A percentile compares a stretch with the other conserved stretches of the same genome.
Evolutionary conservation across 352 stramenopile species (phyloP).

Genomic region (Phytophthora chlamydospora): DNA sequence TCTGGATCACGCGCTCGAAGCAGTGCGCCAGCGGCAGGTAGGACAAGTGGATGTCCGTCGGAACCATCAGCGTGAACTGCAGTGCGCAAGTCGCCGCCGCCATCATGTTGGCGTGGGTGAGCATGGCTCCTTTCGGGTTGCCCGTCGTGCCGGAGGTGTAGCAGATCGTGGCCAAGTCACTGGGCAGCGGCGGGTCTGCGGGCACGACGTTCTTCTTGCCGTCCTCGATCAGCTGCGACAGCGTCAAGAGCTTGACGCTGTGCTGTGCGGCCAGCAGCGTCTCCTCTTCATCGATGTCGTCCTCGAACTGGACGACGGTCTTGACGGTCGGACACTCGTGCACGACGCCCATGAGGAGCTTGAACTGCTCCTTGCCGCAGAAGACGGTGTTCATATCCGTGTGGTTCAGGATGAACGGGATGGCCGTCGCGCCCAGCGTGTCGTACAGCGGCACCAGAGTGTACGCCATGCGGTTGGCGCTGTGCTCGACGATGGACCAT

Average conservation of each 20-base stretch:
- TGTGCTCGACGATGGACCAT: slow-evolving; percentile 72
- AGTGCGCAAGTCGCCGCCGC: slow-evolving; percentile 22
- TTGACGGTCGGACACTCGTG: slow-evolving; percentile 57
- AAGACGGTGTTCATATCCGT: slow-evolving; percentile 76
- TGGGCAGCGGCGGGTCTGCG: slow-evolving; percentile 49
- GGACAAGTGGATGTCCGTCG: slow-evolving; percentile 72
- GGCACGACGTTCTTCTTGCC: slow-evolving; percentile 53
- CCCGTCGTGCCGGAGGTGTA: slow-evolving; percentile 83
- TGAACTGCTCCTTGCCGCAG: slow-evolving; percentile 63
- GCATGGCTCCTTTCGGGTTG: slow-evolving; percentile 72
- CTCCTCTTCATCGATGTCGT: slow-evolving; percentile 47
- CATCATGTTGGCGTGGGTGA: slow-evolving; percentile 64
- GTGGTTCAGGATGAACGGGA: slow-evolving; percentile 83
- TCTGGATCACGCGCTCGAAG: slow-evolving; percentile 86
- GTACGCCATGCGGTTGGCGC: slow-evolving; percentile 71
- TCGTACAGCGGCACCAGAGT: slow-evolving; percentile 82
- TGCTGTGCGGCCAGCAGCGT: slow-evolving; percentile 33
- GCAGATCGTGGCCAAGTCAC: slow-evolving; percentile 94
- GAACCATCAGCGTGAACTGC: slow-evolving; percentile 17
- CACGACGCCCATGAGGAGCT: slow-evolving; percentile 54
- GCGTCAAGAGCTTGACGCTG: slow-evolving; percentile 47
- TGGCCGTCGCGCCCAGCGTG: slow-evolving; percentile 61
- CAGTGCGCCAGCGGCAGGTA: slow-evolving; percentile 96
- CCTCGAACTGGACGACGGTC: slow-evolving; percentile 61
- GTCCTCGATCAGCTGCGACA: slow-evolving; percentile 42